phyloP scores from a whole-genome alignment of 257 asterid species.

The Nicotiana knightiana region DNA sequence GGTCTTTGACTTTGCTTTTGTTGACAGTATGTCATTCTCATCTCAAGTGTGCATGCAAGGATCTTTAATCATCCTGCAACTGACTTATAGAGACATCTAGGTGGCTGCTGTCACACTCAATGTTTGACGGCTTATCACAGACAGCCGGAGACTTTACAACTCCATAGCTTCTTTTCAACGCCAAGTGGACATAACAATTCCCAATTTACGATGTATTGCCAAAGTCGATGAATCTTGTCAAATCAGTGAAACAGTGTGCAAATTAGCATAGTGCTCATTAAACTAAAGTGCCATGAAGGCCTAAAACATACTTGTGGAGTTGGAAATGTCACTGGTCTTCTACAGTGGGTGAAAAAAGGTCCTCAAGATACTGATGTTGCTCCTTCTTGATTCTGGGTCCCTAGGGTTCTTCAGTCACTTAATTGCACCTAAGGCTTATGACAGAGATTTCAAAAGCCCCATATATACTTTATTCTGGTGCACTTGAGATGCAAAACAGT shows the following conservation, averaged over 20 bases:
- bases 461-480: neutral
- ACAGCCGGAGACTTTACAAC: neutral
- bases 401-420: neutral
- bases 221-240: neutral
- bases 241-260: neutral
- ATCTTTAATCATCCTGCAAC: neutral
- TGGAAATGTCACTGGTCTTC: neutral
- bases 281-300: neutral
- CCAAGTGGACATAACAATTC: neutral
- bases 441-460: neutral
- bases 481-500: neutral
- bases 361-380: neutral
- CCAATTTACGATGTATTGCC: neutral
- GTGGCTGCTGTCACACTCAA: neutral
- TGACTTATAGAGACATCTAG: neutral
- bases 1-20: neutral
- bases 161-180: neutral
- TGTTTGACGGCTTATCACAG: neutral
- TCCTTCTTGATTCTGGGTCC: constrained; percentile 1
- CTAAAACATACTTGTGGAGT: neutral
- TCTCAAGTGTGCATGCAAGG: neutral
- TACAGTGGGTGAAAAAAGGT: neutral
- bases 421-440: neutral
- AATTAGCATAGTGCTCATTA: neutral
- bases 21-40: neutral